A percentile compares a stretch with the other conserved stretches of the same genome.
Evolutionary conservation across 108 stramenopile species (phyloP).

Genomic region (Fistulifera solaris): DNA sequence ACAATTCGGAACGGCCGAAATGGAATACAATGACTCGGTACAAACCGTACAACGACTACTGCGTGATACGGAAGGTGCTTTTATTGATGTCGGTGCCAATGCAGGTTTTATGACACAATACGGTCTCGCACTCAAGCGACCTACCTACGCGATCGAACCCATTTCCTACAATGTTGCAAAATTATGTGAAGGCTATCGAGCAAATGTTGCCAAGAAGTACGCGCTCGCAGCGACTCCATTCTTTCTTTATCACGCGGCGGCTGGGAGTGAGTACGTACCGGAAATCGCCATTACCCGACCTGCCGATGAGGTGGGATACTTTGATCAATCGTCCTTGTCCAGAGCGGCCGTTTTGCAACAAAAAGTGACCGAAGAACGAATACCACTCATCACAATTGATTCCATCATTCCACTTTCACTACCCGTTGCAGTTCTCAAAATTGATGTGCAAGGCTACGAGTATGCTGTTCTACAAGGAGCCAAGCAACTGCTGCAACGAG

Average conservation of each 20-base stretch:
- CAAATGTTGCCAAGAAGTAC: too few species aligned
- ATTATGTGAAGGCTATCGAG: constrained; percentile 1
- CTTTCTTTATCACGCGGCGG: constrained; percentile 1
- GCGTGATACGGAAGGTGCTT: neutral
- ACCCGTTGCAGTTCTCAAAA: constrained; percentile 3
- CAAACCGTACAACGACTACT: neutral
- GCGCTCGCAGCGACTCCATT: neutral
- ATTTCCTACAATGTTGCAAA: neutral
- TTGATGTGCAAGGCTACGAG: constrained; percentile 10
- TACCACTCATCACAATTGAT: neutral
- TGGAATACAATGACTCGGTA: neutral
- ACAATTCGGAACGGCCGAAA: neutral
- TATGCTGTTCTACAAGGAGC: constrained; percentile 9
- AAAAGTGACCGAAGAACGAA: neutral
- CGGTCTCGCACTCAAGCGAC: neutral
- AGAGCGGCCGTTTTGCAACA: neutral
- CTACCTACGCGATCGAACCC: neutral
- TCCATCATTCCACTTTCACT: neutral
- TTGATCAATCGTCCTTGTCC: neutral
- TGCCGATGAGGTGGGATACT: constrained; percentile 2
- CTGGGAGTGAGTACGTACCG: neutral
- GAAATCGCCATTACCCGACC: neutral
- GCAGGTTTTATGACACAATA: constrained; percentile 1
- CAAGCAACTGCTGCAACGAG: neutral
- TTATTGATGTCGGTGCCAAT: constrained; percentile 4